Conservation (phyloP, 805 yeast genomes). For the Metschnikowia anglica region DNA sequence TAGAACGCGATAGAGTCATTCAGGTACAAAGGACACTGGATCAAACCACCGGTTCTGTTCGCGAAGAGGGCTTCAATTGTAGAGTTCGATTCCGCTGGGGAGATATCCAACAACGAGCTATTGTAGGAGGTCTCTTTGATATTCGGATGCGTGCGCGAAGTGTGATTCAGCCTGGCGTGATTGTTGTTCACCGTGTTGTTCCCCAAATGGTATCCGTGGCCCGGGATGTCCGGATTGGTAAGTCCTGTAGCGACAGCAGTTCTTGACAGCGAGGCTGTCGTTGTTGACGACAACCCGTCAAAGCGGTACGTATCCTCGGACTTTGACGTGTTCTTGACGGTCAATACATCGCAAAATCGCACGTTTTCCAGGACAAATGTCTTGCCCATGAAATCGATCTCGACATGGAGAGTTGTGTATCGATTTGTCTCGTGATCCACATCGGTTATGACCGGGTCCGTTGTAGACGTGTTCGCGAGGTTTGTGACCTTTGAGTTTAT, state of each 20-base stretch:
- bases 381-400: conserved; percentile 45
- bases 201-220: background rate
- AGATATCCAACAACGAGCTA: background rate
- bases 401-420: conserved; percentile 49
- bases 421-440: conserved; percentile 46
- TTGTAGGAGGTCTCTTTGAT: background rate
- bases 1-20: conserved; percentile 39
- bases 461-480: conserved; percentile 4
- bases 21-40: conserved; percentile 38
- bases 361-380: conserved; percentile 38
- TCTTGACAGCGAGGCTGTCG: background rate
- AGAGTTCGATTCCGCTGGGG: conserved; percentile 17
- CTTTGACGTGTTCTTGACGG: conserved; percentile 37
- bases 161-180: too few species aligned
- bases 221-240: conserved; percentile 2
- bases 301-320: conserved; percentile 30
- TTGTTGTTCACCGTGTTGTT: background rate
- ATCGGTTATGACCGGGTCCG: conserved; percentile 35
- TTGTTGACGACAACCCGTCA: conserved; percentile 2
- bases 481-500: conserved; percentile 32
- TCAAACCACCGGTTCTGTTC: conserved; percentile 28
- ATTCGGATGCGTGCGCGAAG: conserved; percentile 13
- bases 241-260: conserved; percentile 1
- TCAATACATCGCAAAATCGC: conserved; percentile 43
- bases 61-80: conserved; percentile 23